Evolutionary conservation across 768 basidiomycete genomes (phyloP), one percentile per base, ranked within the genome.

Genomic region (Agaricus sinodeliciosus): DNA sequence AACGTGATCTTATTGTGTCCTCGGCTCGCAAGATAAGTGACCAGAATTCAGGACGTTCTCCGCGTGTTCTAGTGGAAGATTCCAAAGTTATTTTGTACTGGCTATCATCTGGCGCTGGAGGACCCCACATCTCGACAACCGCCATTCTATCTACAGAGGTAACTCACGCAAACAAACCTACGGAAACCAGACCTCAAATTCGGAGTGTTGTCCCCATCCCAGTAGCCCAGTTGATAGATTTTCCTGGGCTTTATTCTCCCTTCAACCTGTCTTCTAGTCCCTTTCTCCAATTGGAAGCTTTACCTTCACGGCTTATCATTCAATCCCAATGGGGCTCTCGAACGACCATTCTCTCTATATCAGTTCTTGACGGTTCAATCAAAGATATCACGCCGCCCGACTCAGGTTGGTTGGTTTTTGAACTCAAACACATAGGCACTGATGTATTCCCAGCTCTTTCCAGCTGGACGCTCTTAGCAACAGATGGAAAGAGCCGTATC

Each of bases 231-330:
- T 58, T 59, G 2, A 35, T 56, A 2, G 61, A 62, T 0, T 88
- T 87, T 63, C 86, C 85, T 0, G 86, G 87, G 0, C 65, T 89
- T 1, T 88, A 81, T 57, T 71, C 78, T 4, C 69, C 77, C 15
- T 72, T 67, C 54, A 75, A 73, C 55, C 65, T 87, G 15, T 64
- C 74, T 0, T 37, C 67, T 0, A 63, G 61, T 1, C 74, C 80
- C 0, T 77, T 46, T 47, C 12, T 49, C 40, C 3, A 60, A 26
- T 9, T 57, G 55, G 11, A 55, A 54, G 9, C 50, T 15, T 44
- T 35, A 9, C 35, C 49, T 6, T 43, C 65, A 1, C 61, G 64
- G 19, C 51, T 84, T 15, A 63, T 79, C n/a, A 60, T 74, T 3
- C 68, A 74, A 15, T 81, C 82, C 0, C 62, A 70, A 16, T 84